A percentile compares a stretch with the other conserved stretches of the same genome.
Evolutionary conservation across 257 asterid genomes (phyloP).

Genomic region (Paraleonurus japonicus): DNA sequence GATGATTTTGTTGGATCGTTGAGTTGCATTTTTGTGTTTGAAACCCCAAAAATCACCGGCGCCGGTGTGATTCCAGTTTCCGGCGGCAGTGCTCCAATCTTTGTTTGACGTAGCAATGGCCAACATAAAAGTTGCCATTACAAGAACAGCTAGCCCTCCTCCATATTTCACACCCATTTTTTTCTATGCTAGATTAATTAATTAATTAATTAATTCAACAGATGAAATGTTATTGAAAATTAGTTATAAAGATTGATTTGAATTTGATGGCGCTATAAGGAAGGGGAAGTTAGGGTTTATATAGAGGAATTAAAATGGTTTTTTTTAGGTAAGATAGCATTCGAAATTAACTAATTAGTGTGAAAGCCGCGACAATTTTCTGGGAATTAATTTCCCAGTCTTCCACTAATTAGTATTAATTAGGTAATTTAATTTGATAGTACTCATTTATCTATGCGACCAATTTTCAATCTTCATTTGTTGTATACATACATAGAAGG

Average conservation of each 20-base stretch:
- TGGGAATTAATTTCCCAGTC: background rate
- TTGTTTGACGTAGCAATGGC: constrained; percentile 37
- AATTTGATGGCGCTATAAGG: constrained; percentile 21
- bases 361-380: background rate
- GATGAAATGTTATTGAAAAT: too few species aligned
- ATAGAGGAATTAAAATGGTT: constrained; percentile 13
- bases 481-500: background rate
- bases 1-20: constrained; percentile 29
- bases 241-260: background rate
- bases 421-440: background rate
- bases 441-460: background rate
- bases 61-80: constrained; percentile 30
- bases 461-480: too few species aligned
- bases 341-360: background rate
- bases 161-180: constrained; percentile 31
- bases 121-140: constrained; percentile 28
- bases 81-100: constrained; percentile 36
- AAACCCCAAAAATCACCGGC: constrained; percentile 34
- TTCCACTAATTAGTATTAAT: background rate
- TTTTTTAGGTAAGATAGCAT: constrained; percentile 24
- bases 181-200: background rate
- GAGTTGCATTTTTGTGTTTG: constrained; percentile 34
- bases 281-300: constrained; percentile 20
- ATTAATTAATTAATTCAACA: background rate
- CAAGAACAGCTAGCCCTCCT: constrained; percentile 19